A percentile compares a stretch with the other conserved stretches of the same genome.
phyloP scores from a whole-genome alignment of 352 stramenopile species.

The Pythium myriotylum region DNA sequence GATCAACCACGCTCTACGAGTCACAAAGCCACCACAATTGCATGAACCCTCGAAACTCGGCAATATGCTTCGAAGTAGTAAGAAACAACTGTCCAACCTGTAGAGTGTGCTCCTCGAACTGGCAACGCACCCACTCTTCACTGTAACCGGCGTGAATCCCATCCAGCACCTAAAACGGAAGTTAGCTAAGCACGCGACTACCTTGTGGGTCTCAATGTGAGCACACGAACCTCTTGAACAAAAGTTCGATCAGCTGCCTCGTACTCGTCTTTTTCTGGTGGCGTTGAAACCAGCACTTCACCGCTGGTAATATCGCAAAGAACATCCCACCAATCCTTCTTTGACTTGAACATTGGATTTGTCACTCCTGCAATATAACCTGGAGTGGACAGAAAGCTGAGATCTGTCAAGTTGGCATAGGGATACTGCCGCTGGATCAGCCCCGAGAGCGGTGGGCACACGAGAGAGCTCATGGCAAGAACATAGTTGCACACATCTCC shows the following conservation, averaged over 20 bases:
- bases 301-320: constrained; percentile 87
- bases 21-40: not conserved
- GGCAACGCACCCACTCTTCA: constrained; percentile 86
- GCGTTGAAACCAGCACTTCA: constrained; percentile 64
- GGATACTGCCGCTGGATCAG: constrained; percentile 82
- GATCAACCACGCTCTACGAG: constrained; percentile 74
- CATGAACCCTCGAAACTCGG: too few relatives aligned
- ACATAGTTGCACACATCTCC: constrained; percentile 88
- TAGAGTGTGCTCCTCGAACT: constrained; percentile 89
- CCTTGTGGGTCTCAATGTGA: not conserved
- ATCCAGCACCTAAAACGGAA: constrained; percentile 63
- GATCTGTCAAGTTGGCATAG: constrained; percentile 90
- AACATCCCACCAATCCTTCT: constrained; percentile 91
- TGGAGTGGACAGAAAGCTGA: constrained; percentile 81
- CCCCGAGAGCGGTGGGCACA: constrained; percentile 80
- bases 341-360: constrained; percentile 93
- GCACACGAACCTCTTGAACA: constrained; percentile 63
- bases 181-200: not conserved
- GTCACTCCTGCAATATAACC: constrained; percentile 91
- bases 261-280: constrained; percentile 74
- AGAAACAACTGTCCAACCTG: too few relatives aligned
- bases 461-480: constrained; percentile 78
- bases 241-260: constrained; percentile 71
- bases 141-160: constrained; percentile 77
- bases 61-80: too few relatives aligned